Conservation (phyloP, 495 filamentous ascomycete species). For the Delitschia confertaspora region DNA sequence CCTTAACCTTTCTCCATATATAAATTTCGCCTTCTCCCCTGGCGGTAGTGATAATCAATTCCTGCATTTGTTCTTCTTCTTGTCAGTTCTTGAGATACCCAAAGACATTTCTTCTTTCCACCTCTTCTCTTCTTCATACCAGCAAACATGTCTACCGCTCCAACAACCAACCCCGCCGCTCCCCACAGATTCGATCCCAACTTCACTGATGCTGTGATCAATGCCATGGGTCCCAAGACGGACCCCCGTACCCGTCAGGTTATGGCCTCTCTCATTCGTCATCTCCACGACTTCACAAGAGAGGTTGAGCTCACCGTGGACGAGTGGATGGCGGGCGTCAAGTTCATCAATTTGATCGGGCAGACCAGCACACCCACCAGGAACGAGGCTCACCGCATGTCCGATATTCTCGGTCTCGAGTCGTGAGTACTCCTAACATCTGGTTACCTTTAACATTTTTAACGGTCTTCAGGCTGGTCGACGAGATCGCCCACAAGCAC, state of each 20-base stretch:
- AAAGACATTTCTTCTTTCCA: background rate
- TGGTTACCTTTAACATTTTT: constrained; percentile 3
- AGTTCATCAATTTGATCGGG: constrained; percentile 46
- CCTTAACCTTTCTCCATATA: too few relatives aligned
- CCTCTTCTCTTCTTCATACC: background rate
- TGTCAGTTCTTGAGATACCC: background rate
- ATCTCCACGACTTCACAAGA: constrained; percentile 76
- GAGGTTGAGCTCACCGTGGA: constrained; percentile 71
- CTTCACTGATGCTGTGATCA: constrained; percentile 67
- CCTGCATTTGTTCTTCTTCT: too few relatives aligned
- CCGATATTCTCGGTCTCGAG: constrained; percentile 73
- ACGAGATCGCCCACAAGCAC: constrained; percentile 78
- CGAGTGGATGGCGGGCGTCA: constrained; percentile 72
- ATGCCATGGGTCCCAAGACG: constrained; percentile 67
- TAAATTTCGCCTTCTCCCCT: too few relatives aligned
- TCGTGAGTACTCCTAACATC: constrained; percentile 45
- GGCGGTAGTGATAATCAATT: too few relatives aligned
- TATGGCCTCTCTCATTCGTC: constrained; percentile 56
- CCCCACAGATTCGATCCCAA: constrained; percentile 54
- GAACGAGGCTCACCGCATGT: constrained; percentile 71
- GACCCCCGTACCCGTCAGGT: constrained; percentile 58
- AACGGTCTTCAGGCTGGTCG: constrained; percentile 52
- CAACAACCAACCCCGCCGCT: constrained; percentile 3
- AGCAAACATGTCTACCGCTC: constrained; percentile 4
- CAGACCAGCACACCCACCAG: constrained; percentile 51